Evolutionary conservation across 2,329 filamentous ascomycete species (phyloP).

Genomic region (Rutstroemia sp.): DNA sequence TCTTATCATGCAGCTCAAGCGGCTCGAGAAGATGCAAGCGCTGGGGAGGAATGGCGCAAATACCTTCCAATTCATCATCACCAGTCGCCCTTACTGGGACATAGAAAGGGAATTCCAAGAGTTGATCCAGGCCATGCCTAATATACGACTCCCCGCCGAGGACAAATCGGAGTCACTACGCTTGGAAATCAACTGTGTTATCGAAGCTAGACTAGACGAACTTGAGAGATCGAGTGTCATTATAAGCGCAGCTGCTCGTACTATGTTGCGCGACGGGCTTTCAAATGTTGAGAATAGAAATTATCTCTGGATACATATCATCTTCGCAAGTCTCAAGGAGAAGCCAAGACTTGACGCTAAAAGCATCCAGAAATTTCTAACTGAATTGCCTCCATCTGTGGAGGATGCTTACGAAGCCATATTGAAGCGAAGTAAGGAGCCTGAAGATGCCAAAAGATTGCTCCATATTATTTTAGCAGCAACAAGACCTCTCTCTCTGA

Average conservation of each 20-base stretch:
- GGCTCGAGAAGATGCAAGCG: not conserved
- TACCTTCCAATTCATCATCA: conserved; percentile 1
- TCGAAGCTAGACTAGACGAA: not conserved
- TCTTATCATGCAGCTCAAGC: not conserved
- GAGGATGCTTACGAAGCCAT: conserved; percentile 4
- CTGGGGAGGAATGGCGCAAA: not conserved
- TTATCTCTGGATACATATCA: conserved; percentile 10
- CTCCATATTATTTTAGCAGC: conserved; percentile 8
- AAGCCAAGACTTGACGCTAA: not conserved
- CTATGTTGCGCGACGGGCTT: not conserved
- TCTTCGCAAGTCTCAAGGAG: not conserved
- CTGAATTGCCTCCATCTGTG: not conserved
- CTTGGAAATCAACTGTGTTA: conserved; percentile 9
- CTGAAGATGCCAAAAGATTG: not conserved
- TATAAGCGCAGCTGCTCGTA: not conserved
- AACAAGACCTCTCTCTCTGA: not conserved
- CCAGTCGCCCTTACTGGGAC: conserved; percentile 7
- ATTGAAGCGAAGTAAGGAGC: not conserved
- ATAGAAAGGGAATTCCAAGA: conserved; percentile 2
- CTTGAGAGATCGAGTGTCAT: not conserved
- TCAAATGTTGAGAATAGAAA: not conserved
- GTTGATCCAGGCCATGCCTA: not conserved
- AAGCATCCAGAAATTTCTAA: not conserved
- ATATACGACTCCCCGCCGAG: conserved; percentile 4
- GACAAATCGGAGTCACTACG: not conserved